Conservation (phyloP, 768 basidiomycete genomes). For the Psilocybe cyanescens region DNA sequence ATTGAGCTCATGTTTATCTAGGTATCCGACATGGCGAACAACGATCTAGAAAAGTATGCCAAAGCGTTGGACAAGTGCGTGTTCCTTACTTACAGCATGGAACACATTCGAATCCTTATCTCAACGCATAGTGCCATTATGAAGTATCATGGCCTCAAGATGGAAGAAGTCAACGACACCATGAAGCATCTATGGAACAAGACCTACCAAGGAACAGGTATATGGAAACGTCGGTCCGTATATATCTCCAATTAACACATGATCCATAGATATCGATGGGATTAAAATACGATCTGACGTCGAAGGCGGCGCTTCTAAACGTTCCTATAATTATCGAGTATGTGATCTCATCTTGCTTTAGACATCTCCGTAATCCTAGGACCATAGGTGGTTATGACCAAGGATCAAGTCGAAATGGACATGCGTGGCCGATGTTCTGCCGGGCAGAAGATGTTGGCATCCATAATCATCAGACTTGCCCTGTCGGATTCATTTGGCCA, state of each 20-base stretch:
- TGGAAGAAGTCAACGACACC: constrained; percentile 99
- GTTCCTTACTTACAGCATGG: not conserved
- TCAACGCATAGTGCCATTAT: constrained; percentile 81
- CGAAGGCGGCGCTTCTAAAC: constrained; percentile 87
- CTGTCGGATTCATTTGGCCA: constrained; percentile 97
- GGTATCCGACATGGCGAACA: constrained; percentile 98
- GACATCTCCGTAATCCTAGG: constrained; percentile 16
- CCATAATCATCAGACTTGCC: constrained; percentile 96
- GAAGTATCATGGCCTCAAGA: constrained; percentile 96
- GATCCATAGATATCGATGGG: constrained; percentile 87
- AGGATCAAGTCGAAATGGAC: constrained; percentile 99
- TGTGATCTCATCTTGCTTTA: constrained; percentile 27
- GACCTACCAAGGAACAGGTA: constrained; percentile 98
- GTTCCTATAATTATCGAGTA: constrained; percentile 97
- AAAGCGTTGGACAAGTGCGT: constrained; percentile 95
- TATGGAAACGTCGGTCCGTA: constrained; percentile 24
- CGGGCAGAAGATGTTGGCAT: constrained; percentile 98
- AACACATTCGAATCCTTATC: not conserved
- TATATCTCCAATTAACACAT: constrained; percentile 11
- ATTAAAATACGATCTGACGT: constrained; percentile 94
- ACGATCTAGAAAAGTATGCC: constrained; percentile 95
- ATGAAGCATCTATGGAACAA: constrained; percentile 98
- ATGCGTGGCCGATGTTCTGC: constrained; percentile 99
- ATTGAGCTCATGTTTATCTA: constrained; percentile 31
- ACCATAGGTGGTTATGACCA: constrained; percentile 94